These are phyloP conservation scores for Blumeriella jaapii DNA, from an alignment of 2,329 filamentous ascomycete species.

Conservation along the genomic window DNA sequence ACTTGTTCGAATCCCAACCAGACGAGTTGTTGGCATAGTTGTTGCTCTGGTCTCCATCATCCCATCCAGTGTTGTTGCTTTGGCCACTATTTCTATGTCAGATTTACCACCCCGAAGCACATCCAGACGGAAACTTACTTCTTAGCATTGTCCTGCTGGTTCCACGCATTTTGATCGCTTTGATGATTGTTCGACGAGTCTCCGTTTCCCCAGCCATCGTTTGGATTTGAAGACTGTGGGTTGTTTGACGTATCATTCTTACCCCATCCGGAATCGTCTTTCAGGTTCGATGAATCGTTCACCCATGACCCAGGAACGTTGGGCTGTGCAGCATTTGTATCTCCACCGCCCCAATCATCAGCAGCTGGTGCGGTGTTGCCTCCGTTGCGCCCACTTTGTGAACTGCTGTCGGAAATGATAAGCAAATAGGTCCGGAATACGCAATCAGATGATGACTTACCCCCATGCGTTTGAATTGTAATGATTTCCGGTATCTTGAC, in stretches of 20 bases:
- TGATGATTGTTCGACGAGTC: slow-evolving; percentile 1
- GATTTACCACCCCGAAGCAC: too few species aligned
- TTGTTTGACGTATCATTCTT: slow-evolving; percentile 5
- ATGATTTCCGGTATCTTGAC: background rate
- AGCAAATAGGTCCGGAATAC: too few species aligned
- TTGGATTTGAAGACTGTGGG: background rate
- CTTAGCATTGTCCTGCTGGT: background rate
- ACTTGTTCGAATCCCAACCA: slow-evolving; percentile 5
- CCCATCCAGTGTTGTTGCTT: slow-evolving; percentile 6
- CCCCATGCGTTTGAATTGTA: too few species aligned
- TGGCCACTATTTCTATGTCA: too few species aligned
- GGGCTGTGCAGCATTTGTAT: background rate
- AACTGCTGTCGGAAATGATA: too few species aligned
- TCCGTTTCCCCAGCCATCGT: background rate
- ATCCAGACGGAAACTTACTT: too few species aligned
- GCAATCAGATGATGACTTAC: too few species aligned
- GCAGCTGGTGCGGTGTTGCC: background rate
- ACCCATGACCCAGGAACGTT: background rate
- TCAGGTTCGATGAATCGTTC: background rate
- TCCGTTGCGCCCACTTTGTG: background rate
- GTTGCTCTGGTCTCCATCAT: background rate
- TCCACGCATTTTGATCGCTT: background rate
- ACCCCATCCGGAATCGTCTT: slow-evolving; percentile 5
- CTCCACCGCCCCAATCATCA: background rate
- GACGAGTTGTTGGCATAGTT: slow-evolving; percentile 2